phyloP scores from a whole-genome alignment of 1,284 basidiomycete species.

The Abortiporus biennis region DNA sequence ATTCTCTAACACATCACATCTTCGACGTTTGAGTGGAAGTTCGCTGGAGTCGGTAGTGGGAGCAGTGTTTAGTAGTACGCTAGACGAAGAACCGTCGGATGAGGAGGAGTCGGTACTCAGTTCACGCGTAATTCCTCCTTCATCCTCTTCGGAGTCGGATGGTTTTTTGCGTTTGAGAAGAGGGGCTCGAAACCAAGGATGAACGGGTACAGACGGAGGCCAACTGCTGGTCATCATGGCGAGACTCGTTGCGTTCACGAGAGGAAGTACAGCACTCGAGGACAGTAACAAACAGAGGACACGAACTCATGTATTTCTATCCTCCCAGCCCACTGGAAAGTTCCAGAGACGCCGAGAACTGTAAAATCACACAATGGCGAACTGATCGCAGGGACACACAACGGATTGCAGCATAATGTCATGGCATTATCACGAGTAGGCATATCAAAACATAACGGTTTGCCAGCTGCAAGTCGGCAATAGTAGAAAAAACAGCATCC shows the following conservation, averaged over 20 bases:
- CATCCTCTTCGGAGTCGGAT: conserved; percentile 17
- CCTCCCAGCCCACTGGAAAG: no score
- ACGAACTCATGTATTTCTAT: no score
- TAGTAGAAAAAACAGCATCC: conserved; percentile 7
- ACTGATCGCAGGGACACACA: no score
- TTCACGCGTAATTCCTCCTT: no score
- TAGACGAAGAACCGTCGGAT: neutral
- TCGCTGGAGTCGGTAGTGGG: neutral
- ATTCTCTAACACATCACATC: conserved; percentile 45
- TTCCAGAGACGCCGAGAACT: no score
- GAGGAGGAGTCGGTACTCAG: conserved; percentile 9
- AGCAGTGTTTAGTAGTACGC: neutral
- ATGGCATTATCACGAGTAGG: no score
- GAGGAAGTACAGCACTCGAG: no score
- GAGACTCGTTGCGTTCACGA: no score
- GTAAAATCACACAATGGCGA: no score
- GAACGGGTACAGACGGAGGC: conserved; percentile 30
- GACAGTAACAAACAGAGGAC: no score
- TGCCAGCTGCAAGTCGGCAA: conserved; percentile 5
- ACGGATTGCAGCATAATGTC: no score
- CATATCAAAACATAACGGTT: conserved; percentile 8
- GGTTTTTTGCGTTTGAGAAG: conserved; percentile 43
- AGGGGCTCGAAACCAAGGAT: conserved; percentile 49
- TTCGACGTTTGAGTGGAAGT: conserved; percentile 39
- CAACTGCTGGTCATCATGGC: no score